Percentiles rank a stretch among this genome's conserved stretches.
Evolutionary conservation across 441 rosid genomes (phyloP).

Genomic region (Geranium incanum): DNA sequence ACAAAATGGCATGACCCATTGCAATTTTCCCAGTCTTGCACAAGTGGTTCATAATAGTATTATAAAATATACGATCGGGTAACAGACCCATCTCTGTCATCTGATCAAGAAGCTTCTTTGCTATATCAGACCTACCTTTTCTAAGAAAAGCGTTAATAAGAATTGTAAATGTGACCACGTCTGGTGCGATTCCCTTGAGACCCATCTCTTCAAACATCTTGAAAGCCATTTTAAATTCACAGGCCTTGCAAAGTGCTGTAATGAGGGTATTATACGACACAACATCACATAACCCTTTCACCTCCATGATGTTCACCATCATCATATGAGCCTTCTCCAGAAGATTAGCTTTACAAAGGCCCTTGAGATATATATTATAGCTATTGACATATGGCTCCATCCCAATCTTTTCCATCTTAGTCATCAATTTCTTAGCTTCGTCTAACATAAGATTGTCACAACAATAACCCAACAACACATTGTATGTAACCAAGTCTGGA

Average conservation of each 20-base stretch:
- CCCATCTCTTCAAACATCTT: constrained; percentile 66
- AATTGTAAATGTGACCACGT: constrained; percentile 68
- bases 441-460: constrained; percentile 56
- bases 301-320: constrained; percentile 57
- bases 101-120: constrained; percentile 59
- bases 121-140: constrained; percentile 49
- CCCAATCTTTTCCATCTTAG: constrained; percentile 63
- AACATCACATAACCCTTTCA: constrained; percentile 59
- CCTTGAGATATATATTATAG: constrained; percentile 72
- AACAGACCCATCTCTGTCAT: constrained; percentile 52
- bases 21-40: constrained; percentile 68
- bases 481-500: constrained; percentile 76
- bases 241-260: constrained; percentile 44
- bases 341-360: constrained; percentile 52
- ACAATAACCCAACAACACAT: constrained; percentile 63
- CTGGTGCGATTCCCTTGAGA: constrained; percentile 47
- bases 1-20: constrained; percentile 48
- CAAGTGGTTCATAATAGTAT: constrained; percentile 60
- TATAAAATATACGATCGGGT: constrained; percentile 68
- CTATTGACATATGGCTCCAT: constrained; percentile 67
- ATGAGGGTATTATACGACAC: constrained; percentile 80
- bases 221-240: constrained; percentile 43
- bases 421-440: constrained; percentile 55
- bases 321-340: constrained; percentile 47
- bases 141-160: constrained; percentile 61